Base-by-base conservation (phyloP, 2,329 filamentous ascomycete species). In the Pseudogymnoascus sp. region DNA sequence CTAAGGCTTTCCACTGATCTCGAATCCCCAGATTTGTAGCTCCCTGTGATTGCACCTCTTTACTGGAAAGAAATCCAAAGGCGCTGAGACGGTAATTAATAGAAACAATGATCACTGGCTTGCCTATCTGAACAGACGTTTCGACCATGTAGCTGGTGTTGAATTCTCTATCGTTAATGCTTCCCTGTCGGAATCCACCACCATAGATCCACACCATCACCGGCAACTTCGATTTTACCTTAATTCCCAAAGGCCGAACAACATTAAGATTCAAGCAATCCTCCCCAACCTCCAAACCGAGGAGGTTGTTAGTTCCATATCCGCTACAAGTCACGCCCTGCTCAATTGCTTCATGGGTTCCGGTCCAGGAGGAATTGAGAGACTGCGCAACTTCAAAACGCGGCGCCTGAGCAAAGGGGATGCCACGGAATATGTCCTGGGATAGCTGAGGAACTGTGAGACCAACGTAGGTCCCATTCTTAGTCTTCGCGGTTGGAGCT, bases 161-260 rank as follows among this genome's bases (percentile, higher is more conserved):
- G 65, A 87, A 82, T 67, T 88, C 79, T 62, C 86, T 78, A 73
- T 80, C 78, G 11, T 75, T 69, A 60, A 81, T 78, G 67, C 73
- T 68, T 39, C 83, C 78, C 68, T 78, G 77, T 75, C 86, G 81
- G 75, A 87, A 88, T 5, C 77, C 80, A 2, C 86, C 86, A 49
- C 85, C 85, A 69, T 88, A 85, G 33, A 88, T 73, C 69, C 85
- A 87, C 2, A 87, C 72, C n/a, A 83, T 71, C 10, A 85, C 81
- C 0, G 83, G 80, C 33, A 81, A 63, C 49, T 67, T 69, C 26
- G 43, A 29, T 2, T 69, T 58, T 65, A 69, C 37, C 66, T 71
- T 41, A 66, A 60, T 16, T 62, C 63, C 37, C 66, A 72, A 61
- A 65, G 72, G 64, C 68, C 71, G 39, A 65, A 77, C 81, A 12